Evolutionary conservation across 1,284 basidiomycete genomes (phyloP).

Genomic region (Takashimella koratensis): DNA sequence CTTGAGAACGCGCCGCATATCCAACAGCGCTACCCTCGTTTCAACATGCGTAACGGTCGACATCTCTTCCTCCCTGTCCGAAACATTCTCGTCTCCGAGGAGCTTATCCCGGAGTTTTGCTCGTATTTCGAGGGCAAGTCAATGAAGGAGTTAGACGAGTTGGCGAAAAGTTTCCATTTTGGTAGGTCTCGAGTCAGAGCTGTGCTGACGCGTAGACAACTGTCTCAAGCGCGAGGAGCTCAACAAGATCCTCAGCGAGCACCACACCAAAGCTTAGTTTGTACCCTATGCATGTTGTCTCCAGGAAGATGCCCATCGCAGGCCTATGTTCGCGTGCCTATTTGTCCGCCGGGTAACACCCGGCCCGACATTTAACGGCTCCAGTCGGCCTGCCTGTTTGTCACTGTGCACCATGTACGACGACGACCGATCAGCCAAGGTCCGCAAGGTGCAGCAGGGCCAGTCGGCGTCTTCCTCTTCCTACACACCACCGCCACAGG

Average conservation of each 20-base stretch:
- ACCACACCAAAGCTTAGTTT: no score
- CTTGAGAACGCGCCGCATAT: constrained; percentile 43
- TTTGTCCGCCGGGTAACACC: no score
- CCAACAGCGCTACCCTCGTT: constrained; percentile 43
- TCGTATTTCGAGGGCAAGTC: constrained; percentile 59
- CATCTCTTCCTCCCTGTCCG: constrained; percentile 56
- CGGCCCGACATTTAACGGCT: no score
- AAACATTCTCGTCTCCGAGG: constrained; percentile 61
- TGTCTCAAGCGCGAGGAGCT: constrained; percentile 6
- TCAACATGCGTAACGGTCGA: constrained; percentile 15
- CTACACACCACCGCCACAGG: not conserved
- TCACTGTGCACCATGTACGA: no score
- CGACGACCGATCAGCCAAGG: no score
- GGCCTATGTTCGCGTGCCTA: no score
- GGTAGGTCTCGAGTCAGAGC: constrained; percentile 16
- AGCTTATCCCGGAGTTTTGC: constrained; percentile 62
- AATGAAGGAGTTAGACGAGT: constrained; percentile 56
- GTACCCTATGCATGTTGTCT: no score
- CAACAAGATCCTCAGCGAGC: not conserved
- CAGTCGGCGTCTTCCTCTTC: constrained; percentile 1
- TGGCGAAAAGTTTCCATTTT: constrained; percentile 63
- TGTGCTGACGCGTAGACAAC: constrained; percentile 4
- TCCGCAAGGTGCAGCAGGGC: constrained; percentile 6
- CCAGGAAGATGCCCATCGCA: no score
- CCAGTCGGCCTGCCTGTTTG: no score